Base-by-base conservation (phyloP, 129 eudicot species). In the Gnaphalium uliginosum region DNA sequence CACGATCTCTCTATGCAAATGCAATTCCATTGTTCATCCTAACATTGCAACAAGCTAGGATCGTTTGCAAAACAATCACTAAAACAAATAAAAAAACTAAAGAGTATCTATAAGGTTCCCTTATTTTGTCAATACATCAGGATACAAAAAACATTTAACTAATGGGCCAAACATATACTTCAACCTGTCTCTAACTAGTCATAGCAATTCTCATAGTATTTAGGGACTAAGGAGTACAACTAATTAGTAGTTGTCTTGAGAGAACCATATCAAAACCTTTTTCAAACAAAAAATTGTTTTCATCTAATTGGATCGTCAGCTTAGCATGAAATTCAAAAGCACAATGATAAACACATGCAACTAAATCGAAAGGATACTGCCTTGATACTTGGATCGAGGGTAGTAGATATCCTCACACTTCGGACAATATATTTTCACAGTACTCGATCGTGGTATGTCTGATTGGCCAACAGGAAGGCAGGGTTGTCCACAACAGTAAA, bases 381-480 rank as follows among this genome's bases (percentile, higher is more conserved):
- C 98, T 87, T 90, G 97, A 88, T 88, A 93, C 68, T 90, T 93
- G 77, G 98, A 93, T 70, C 98, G 90, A 19, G 98, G 98, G 79
- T 90, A 88, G 83, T 88, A 93, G 18, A 93, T 87, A 79, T 93
- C 98, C 80, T 93, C 97, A 63, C 98, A 93, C 75, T 88, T 93
- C 39, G 98, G 98, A 76, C 98, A 93, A 83, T 93, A 93, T 22
- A 93, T 90, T 71, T 93, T 93, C 41, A 93, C 96, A 0, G 98
- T 93, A 70, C 97, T 88, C 35, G 96, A 86, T 35, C 98, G 89
- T 2, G 98, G 97, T 58, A 93, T 84, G 79, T 93, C 98, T 39
- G 97, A 90, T 78, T 90, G 96, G 35, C 98, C 98, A 81, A 93
- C 97, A 10, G 98, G 98, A 79, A 93, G 98, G 81, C 98, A 90